A percentile compares a stretch with the other conserved stretches of the same genome.
Conservation (phyloP, 1,284 basidiomycete species). For the Leccinum holopus region DNA sequence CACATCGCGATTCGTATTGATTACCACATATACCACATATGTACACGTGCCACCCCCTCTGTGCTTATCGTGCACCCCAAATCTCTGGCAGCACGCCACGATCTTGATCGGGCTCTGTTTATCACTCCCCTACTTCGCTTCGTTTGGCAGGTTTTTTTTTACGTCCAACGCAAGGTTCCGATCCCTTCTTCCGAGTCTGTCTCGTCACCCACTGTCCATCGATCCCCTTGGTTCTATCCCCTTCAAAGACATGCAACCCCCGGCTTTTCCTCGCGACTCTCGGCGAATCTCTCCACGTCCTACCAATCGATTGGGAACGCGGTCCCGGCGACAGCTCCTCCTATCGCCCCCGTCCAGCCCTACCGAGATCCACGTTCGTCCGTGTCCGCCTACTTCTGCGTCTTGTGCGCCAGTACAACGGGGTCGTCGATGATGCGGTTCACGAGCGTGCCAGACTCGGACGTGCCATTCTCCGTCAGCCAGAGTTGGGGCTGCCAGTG, state of each 20-base stretch:
- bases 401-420: conserved; percentile 78
- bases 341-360: conserved; percentile 50
- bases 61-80: too few species aligned
- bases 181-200: conserved; percentile 16
- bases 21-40: too few species aligned
- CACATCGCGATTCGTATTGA: too few species aligned
- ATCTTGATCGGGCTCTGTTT: too few species aligned
- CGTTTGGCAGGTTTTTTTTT: too few species aligned
- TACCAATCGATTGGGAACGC: conserved; percentile 24
- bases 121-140: too few species aligned
- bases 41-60: too few species aligned
- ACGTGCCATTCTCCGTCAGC: conserved; percentile 71
- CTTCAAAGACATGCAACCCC: conserved; percentile 42
- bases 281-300: conserved; percentile 23
- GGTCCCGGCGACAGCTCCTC: conserved; percentile 43
- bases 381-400: conserved; percentile 77
- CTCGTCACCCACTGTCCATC: conserved; percentile 35
- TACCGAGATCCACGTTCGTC: conserved; percentile 71
- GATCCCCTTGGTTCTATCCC: conserved; percentile 46
- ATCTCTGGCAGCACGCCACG: too few species aligned
- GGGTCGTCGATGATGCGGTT: conserved; percentile 85
- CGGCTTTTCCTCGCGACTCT: conserved; percentile 12
- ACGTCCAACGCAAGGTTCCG: too few species aligned
- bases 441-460: conserved; percentile 67
- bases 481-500: conserved; percentile 71